Evolutionary conservation across 192 early-diverging fungal genomes (phyloP).

Genomic region (Backusella parvicylindrica): DNA sequence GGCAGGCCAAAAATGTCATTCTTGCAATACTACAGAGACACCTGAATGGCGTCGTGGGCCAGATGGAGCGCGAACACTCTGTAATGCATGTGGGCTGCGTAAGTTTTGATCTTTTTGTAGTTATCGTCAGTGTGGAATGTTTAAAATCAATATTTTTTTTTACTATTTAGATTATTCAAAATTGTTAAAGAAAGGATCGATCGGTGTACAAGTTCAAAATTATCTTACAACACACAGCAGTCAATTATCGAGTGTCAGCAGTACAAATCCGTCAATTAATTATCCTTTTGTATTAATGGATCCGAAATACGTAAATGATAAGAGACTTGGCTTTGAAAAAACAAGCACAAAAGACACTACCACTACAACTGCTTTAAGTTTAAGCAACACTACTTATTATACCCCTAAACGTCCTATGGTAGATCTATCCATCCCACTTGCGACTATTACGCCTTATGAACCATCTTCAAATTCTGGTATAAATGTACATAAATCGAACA

Average conservation of each 20-base stretch:
- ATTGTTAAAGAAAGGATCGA: constrained; percentile 1
- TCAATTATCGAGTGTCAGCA: neutral
- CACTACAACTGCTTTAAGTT: neutral
- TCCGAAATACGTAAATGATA: neutral
- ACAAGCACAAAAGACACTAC: neutral
- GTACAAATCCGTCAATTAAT: neutral
- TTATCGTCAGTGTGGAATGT: no score
- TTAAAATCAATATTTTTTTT: no score
- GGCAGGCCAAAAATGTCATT: constrained; percentile 49
- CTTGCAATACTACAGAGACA: constrained; percentile 84
- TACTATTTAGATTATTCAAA: constrained; percentile 14
- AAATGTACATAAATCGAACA: constrained; percentile 1
- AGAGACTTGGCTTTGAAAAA: neutral
- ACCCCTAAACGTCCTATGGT: neutral
- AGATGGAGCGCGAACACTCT: constrained; percentile 84
- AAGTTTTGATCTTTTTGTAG: no score
- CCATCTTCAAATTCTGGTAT: neutral
- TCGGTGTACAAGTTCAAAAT: constrained; percentile 3
- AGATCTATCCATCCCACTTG: neutral
- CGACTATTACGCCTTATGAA: neutral
- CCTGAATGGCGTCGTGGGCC: constrained; percentile 95
- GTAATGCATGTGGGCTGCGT: constrained; percentile 93
- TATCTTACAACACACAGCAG: neutral
- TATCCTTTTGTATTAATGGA: constrained; percentile 11
- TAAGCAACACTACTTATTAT: neutral